A percentile compares a stretch with the other conserved stretches of the same genome.
These are phyloP conservation scores for Calvatia gigantea DNA, from an alignment of 768 basidiomycete species.

Conservation along the genomic window DNA sequence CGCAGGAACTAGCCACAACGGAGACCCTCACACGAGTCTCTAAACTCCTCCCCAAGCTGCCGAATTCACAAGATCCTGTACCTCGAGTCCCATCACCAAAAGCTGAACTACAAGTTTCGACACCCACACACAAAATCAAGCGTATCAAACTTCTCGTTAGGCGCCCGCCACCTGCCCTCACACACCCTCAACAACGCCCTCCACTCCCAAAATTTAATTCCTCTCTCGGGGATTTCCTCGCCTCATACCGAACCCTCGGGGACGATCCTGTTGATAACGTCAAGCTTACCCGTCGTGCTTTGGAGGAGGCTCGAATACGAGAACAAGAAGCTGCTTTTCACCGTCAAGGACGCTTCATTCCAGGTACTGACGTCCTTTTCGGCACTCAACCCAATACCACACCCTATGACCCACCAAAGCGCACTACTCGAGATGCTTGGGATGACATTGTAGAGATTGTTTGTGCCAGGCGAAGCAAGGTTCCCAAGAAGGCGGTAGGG, in stretches of 20 bases:
- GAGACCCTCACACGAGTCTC: background rate
- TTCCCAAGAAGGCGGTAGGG: conserved; percentile 28
- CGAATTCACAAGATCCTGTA: conserved; percentile 9
- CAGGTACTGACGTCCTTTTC: conserved; percentile 31
- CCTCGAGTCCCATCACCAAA: conserved; percentile 7
- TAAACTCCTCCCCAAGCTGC: background rate
- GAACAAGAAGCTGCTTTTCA: conserved; percentile 31
- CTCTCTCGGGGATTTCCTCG: conserved; percentile 54
- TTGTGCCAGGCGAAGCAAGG: conserved; percentile 22
- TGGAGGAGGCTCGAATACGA: conserved; percentile 30
- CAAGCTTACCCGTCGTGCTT: conserved; percentile 18
- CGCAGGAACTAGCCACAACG: background rate
- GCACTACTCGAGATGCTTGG: conserved; percentile 50
- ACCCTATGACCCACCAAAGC: conserved; percentile 26
- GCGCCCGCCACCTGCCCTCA: conserved; percentile 52
- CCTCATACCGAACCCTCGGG: conserved; percentile 57
- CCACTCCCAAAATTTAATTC: conserved; percentile 44
- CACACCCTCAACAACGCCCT: conserved; percentile 69
- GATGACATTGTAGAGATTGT: conserved; percentile 52
- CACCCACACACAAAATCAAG: conserved; percentile 41
- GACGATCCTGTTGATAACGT: conserved; percentile 44
- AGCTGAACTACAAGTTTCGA: background rate
- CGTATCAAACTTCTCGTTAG: conserved; percentile 69
- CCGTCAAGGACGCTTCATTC: conserved; percentile 35
- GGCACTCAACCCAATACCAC: conserved; percentile 21